Evolutionary conservation across 257 asterid genomes (phyloP), one percentile per base, ranked within the genome.

Genomic region (Solanum sejunctum): DNA sequence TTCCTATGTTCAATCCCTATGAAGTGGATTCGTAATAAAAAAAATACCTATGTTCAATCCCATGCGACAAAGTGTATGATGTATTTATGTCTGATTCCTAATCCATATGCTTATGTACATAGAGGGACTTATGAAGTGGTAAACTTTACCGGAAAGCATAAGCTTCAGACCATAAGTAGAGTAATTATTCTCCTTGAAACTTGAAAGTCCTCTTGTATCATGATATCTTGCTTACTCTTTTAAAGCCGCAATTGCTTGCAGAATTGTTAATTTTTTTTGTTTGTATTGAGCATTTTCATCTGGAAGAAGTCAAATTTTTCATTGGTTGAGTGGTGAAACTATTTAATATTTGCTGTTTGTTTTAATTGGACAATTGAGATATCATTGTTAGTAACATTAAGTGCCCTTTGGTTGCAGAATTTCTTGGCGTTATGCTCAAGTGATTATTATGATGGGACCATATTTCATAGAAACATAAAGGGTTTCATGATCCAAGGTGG

Each of bases 401-500:
- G 73, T 49, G 15, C 77, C 58, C 11, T 86, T 88, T 87, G 60
- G 21, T 21, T 88, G 85, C 97, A 97, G 98, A 95, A 95, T 89
- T 95, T 95, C 90, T 87, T 97, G 94, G 98, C 98, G 21, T 88
- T 93, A 15, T 93, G 94, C 84, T 98, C 98, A 21, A 95, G 98
- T 89, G 96, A 98, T 83, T 95, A 94, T 86, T 97, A 97, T 36
- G 99, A 97, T 85, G 98, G 96, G 58, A 97, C 98, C 88, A 91
- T 94, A 90, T 97, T 97, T 71, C 99, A 97, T 83, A 92, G 99
- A 87, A 97, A 97, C 82, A 97, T 97, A 23, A 94, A 97, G 89
- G 95, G 93, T 67, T 97, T 97, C 93, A 97, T 97, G 97, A 94
- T 96, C 88, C 99, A 96, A 93, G 99, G 97, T 72, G 99, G 99